Percentiles rank a stretch among this genome's conserved stretches.
Conservation (phyloP, 148 eudicot genomes). For the Persicaria tinctoria region DNA sequence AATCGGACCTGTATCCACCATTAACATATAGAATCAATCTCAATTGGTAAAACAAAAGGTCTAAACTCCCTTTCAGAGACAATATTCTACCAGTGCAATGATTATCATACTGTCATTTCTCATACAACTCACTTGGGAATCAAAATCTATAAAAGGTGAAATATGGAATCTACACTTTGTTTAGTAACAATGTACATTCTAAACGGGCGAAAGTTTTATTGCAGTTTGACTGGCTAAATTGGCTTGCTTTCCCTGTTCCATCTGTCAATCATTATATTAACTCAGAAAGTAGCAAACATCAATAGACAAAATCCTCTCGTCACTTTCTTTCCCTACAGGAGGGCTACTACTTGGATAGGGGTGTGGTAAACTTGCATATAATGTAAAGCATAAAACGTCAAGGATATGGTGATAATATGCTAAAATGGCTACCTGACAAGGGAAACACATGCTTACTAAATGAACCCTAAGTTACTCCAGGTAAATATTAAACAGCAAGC, state of each 20-base stretch:
- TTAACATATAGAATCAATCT: not conserved
- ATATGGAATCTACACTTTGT: not conserved
- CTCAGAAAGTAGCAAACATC: not conserved
- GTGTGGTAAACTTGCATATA: not conserved
- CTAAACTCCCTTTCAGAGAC: not conserved
- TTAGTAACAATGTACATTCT: not conserved
- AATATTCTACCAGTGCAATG: not conserved
- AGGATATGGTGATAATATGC: not conserved
- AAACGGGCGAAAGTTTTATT: not conserved
- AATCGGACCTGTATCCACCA: constrained; percentile 54
- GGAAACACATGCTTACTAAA: not conserved
- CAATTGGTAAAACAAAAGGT: not conserved
- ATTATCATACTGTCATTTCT: not conserved
- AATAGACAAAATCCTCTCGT: not conserved
- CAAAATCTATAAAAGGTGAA: not conserved
- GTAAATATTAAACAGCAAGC: not conserved
- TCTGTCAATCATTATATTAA: not conserved
- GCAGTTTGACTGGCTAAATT: not conserved
- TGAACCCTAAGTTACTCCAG: not conserved
- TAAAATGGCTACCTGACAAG: not conserved
- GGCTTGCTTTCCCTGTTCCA: not conserved
- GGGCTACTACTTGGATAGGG: not conserved
- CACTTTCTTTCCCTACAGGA: not conserved
- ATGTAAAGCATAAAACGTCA: not conserved
- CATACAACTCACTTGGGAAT: not conserved